Percentiles rank a stretch among this genome's conserved stretches.
Evolutionary conservation across 352 stramenopile species (phyloP).

Genomic region (Globisporangium orthogonon): DNA sequence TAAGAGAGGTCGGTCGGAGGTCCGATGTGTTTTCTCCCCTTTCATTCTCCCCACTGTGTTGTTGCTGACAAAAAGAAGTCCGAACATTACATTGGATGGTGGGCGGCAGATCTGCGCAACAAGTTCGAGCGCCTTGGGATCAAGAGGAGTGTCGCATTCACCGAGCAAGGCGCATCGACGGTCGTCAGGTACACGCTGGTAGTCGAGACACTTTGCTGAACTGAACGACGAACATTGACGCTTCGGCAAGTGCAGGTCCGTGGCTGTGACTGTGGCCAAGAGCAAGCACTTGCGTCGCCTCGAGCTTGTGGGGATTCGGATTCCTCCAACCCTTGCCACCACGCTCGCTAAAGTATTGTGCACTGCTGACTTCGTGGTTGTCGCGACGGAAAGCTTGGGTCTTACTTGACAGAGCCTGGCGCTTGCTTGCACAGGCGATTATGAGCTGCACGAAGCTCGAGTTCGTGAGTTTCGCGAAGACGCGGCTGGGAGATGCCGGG

Average conservation of each 20-base stretch:
- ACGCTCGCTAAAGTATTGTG: slow-evolving; percentile 25
- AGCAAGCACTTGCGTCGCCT: slow-evolving; percentile 23
- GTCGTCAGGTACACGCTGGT: slow-evolving; percentile 22
- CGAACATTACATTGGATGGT: too few relatives aligned
- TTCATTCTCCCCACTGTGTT: too few relatives aligned
- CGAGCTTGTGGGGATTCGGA: slow-evolving; percentile 29
- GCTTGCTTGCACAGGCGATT: slow-evolving; percentile 14
- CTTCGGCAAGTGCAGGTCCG: slow-evolving; percentile 4
- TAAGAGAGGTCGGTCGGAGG: slow-evolving; percentile 30
- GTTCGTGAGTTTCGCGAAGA: slow-evolving; percentile 13
- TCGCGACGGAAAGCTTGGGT: neutral
- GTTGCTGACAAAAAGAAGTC: neutral
- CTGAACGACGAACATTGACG: too few relatives aligned
- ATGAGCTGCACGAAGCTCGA: slow-evolving; percentile 16
- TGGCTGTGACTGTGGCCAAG: slow-evolving; percentile 22
- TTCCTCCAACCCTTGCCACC: slow-evolving; percentile 12
- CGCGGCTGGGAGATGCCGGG: slow-evolving; percentile 8
- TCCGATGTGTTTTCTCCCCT: too few relatives aligned
- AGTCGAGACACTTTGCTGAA: neutral
- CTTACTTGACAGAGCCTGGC: neutral
- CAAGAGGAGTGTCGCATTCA: slow-evolving; percentile 32
- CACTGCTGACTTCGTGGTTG: neutral
- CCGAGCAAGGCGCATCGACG: slow-evolving; percentile 23
- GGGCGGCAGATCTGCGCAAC: slow-evolving; percentile 34
- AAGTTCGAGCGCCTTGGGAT: slow-evolving; percentile 60